These are phyloP conservation scores for Lecanosticta acicola DNA, from an alignment of 2,329 filamentous ascomycete species.

Conservation along the genomic window DNA sequence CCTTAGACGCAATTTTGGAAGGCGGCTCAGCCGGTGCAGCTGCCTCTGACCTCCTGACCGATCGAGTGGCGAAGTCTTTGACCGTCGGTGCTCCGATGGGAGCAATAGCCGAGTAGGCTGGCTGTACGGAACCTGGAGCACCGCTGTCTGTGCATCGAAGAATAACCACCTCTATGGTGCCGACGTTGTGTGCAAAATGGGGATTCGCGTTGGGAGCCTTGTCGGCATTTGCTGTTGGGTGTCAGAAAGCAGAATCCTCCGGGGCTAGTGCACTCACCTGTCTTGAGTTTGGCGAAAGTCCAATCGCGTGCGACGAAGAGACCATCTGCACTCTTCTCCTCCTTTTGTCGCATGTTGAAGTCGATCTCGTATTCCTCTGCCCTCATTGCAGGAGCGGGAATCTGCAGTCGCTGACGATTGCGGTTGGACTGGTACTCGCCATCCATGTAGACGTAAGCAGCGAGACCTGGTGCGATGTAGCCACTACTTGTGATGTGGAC, in stretches of 20 bases:
- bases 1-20: conserved; percentile 14
- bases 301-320: conserved; percentile 48
- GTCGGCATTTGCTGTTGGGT: conserved; percentile 35
- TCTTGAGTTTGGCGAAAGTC: conserved; percentile 48
- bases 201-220: conserved; percentile 31
- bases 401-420: conserved; percentile 41
- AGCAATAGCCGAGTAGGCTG: conserved; percentile 5
- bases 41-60: conserved; percentile 5
- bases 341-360: conserved; percentile 50
- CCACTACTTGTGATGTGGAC: conserved; percentile 45
- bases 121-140: too few relatives aligned
- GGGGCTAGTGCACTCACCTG: conserved; percentile 34
- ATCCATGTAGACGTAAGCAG: conserved; percentile 54
- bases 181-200: conserved; percentile 37
- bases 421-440: conserved; percentile 55
- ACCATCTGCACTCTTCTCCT: conserved; percentile 43
- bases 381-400: conserved; percentile 26
- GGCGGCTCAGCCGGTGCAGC: conserved; percentile 9
- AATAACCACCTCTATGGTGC: conserved; percentile 46
- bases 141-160: conserved; percentile 36
- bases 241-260: conserved; percentile 10
- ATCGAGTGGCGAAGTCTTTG: background rate
- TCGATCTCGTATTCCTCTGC: conserved; percentile 39
- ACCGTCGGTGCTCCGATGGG: background rate
- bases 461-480: conserved; percentile 50